These are phyloP conservation scores for Sclerotinia borealis DNA, from an alignment of 2,329 filamentous ascomycete species.

Conservation along the genomic window DNA sequence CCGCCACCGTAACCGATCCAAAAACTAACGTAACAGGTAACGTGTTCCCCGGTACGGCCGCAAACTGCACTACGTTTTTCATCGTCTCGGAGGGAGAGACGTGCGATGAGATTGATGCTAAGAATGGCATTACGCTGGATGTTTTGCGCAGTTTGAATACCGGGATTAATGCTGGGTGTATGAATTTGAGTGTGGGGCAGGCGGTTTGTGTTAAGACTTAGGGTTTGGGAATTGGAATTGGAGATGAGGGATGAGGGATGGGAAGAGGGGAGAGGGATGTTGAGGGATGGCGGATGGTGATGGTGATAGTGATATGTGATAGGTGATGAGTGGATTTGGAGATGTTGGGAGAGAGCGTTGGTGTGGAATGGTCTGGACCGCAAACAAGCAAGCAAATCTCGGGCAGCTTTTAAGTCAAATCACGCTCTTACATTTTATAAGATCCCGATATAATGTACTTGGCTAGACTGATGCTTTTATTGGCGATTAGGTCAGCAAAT, in stretches of 20 bases:
- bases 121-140: not conserved
- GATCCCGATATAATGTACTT: not conserved
- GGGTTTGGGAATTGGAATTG: not conserved
- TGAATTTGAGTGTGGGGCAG: not conserved
- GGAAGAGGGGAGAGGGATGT: not conserved
- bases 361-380: no score
- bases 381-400: not conserved
- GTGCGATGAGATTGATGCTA: not conserved
- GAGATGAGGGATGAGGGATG: not conserved
- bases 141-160: not conserved
- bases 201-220: not conserved
- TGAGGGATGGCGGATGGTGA: no score
- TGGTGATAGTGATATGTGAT: no score
- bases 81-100: not conserved
- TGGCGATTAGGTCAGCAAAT: no score
- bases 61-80: not conserved
- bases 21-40: no score
- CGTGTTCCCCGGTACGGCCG: not conserved
- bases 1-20: not conserved
- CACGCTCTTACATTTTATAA: no score
- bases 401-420: not conserved
- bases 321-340: no score
- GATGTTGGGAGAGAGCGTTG: no score
- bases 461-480: not conserved
- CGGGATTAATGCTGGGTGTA: not conserved